phyloP scores from a whole-genome alignment of 148 eudicot species.

The Cornus kousa region DNA sequence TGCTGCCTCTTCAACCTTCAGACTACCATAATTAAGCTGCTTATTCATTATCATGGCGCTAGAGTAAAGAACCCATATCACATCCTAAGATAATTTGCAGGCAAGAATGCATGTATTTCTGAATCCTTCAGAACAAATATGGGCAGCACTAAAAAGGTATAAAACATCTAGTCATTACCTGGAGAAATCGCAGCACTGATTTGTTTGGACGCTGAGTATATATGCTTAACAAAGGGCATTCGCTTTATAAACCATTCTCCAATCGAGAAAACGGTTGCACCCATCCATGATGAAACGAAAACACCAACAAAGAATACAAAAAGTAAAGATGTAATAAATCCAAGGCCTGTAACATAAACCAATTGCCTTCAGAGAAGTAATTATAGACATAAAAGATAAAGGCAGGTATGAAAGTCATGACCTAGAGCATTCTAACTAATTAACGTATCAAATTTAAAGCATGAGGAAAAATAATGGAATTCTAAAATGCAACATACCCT shows the following conservation, averaged over 20 bases:
- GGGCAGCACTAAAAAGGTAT: not conserved
- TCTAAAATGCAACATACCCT: not conserved
- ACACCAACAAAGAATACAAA: slow-evolving; percentile 89
- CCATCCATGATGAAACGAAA: slow-evolving; percentile 91
- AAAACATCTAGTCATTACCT: slow-evolving; percentile 39
- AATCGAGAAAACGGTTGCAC: slow-evolving; percentile 84
- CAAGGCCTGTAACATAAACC: slow-evolving; percentile 69
- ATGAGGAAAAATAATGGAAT: slow-evolving; percentile 2
- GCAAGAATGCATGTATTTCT: not conserved
- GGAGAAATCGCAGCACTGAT: slow-evolving; percentile 92
- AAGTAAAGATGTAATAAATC: slow-evolving; percentile 75
- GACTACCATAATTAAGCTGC: no score
- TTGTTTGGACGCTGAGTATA: slow-evolving; percentile 92
- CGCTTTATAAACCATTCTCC: slow-evolving; percentile 20
- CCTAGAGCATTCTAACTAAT: not conserved
- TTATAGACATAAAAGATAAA: not conserved
- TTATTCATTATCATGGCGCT: no score
- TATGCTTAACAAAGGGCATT: slow-evolving; percentile 84
- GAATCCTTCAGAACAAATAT: not conserved
- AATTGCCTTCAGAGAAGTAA: not conserved
- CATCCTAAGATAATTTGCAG: not conserved
- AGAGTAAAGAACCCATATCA: no score
- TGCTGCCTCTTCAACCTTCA: no score
- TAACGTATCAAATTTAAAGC: not conserved
- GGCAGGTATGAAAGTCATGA: no score